These are phyloP conservation scores for Andrographis paniculata DNA, from an alignment of 305 asterid species.

Conservation along the genomic window DNA sequence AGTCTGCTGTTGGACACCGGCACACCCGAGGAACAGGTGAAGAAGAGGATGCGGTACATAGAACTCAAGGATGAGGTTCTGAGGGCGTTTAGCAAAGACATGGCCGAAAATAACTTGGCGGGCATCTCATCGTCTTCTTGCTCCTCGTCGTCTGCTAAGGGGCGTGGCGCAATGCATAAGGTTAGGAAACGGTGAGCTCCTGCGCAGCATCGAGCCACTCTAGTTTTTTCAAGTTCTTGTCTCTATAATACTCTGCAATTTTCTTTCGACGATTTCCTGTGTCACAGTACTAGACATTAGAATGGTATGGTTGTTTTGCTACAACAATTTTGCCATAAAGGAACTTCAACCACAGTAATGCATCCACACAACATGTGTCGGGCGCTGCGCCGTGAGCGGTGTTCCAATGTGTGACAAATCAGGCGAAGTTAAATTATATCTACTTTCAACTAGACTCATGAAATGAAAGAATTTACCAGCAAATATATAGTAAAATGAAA, in stretches of 20 bases:
- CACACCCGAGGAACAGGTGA: constrained; percentile 51
- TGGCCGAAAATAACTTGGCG: constrained; percentile 41
- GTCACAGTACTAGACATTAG: no score
- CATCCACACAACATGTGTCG: no score
- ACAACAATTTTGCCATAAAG: no score
- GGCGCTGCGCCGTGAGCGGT: no score
- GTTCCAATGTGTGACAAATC: no score
- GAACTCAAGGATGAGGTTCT: constrained; percentile 66
- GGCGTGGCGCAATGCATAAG: constrained; percentile 26
- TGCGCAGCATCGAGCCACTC: no score
- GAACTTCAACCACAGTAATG: no score
- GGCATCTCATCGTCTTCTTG: constrained; percentile 42
- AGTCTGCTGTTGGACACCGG: constrained; percentile 53
- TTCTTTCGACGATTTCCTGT: no score
- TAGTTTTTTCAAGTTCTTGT: no score
- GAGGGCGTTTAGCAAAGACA: constrained; percentile 76
- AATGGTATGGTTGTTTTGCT: no score
- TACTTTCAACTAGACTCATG: background rate
- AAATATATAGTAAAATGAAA: background rate
- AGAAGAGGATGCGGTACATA: constrained; percentile 51
- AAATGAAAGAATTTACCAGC: constrained; percentile 13
- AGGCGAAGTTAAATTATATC: no score
- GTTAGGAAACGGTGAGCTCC: constrained; percentile 28
- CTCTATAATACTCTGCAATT: no score
- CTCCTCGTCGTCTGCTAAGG: constrained; percentile 40